These are phyloP conservation scores for Pezicula radicicola DNA, from an alignment of 2,329 filamentous ascomycete genomes.

Conservation along the genomic window DNA sequence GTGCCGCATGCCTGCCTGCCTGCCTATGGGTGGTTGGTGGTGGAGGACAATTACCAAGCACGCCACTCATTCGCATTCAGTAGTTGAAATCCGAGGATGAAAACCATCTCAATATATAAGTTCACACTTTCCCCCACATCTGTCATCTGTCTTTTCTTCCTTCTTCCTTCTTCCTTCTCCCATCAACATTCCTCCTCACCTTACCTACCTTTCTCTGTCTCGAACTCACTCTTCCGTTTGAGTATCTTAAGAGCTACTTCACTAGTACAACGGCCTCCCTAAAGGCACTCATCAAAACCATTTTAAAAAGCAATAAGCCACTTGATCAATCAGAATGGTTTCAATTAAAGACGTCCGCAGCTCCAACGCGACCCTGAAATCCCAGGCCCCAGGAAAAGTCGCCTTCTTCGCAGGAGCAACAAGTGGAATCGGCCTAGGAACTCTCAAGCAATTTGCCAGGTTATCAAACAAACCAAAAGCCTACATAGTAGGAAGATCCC, in stretches of 20 bases:
- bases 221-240: neutral
- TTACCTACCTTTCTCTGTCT: no score
- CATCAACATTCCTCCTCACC: neutral
- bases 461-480: conserved; percentile 38
- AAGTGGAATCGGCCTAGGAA: conserved; percentile 49
- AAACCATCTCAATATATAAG: neutral
- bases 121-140: neutral
- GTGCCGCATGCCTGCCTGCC: no score
- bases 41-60: neutral
- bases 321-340: conserved; percentile 23
- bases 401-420: conserved; percentile 53
- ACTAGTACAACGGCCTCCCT: no score
- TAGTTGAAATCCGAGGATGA: no score
- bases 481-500: conserved; percentile 51
- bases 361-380: conserved; percentile 34
- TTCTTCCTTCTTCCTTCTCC: neutral
- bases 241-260: neutral
- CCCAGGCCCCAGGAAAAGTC: conserved; percentile 34
- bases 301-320: neutral
- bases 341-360: conserved; percentile 28
- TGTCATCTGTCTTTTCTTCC: neutral
- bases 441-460: conserved; percentile 43
- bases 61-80: neutral
- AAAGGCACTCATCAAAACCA: neutral
- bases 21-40: no score